Conservation (phyloP, 164 flowering plant genomes). For the Hamamelis virginiana region DNA sequence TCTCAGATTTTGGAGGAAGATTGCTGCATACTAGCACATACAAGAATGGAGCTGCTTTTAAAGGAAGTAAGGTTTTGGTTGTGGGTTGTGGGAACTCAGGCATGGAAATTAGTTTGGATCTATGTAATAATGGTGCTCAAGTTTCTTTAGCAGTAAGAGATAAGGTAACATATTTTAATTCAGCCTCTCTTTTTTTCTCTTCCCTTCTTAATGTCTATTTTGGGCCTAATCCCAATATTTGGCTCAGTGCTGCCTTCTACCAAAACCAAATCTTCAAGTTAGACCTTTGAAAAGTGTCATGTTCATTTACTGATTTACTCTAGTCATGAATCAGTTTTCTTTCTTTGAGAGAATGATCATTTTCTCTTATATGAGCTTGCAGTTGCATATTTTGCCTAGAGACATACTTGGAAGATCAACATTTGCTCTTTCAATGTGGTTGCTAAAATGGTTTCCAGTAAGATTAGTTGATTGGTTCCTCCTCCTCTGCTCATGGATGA, state of each 20-base stretch:
- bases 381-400: constrained; percentile 53
- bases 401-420: constrained; percentile 44
- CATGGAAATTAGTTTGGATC: constrained; percentile 52
- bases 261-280: no score
- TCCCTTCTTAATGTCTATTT: no score
- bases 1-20: constrained; percentile 30
- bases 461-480: constrained; percentile 38
- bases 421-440: constrained; percentile 38
- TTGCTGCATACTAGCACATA: constrained; percentile 38
- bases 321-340: neutral
- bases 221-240: no score
- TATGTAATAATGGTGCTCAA: constrained; percentile 35
- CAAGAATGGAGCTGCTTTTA: constrained; percentile 36
- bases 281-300: neutral
- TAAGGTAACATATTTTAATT: constrained; percentile 22
- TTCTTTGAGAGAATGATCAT: neutral
- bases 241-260: no score
- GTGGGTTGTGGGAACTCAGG: constrained; percentile 67
- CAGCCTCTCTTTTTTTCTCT: neutral
- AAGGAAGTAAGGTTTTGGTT: constrained; percentile 44
- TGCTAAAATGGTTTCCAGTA: constrained; percentile 48
- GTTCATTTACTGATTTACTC: neutral
- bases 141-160: constrained; percentile 40
- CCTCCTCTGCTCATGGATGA: constrained; percentile 29
- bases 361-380: constrained; percentile 12